Evolutionary conservation across 2,329 filamentous ascomycete genomes (phyloP).

Genomic region (Lizonia empirigonia): DNA sequence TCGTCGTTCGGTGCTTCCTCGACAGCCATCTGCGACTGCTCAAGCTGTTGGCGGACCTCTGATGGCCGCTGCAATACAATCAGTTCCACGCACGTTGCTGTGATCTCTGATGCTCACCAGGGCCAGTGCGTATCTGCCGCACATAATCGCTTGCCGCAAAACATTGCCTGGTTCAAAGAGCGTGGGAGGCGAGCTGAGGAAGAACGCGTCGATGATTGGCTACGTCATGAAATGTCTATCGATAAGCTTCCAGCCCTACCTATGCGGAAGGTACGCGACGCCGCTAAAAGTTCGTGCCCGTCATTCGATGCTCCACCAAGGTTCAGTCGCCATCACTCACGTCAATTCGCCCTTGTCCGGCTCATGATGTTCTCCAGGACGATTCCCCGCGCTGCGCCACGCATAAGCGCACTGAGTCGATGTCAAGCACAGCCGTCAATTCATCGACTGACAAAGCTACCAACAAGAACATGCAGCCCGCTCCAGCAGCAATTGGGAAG

Average conservation of each 20-base stretch:
- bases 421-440: conserved; percentile 33
- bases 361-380: conserved; percentile 47
- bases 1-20: conserved; percentile 75
- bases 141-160: conserved; percentile 58
- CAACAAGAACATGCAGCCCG: conserved; percentile 33
- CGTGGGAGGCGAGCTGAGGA: conserved; percentile 18
- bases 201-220: conserved; percentile 34
- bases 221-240: conserved; percentile 38
- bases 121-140: conserved; percentile 69
- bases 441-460: conserved; percentile 27
- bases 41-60: conserved; percentile 74
- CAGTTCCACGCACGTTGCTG: too few relatives aligned
- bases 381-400: conserved; percentile 33
- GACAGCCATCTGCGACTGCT: conserved; percentile 75
- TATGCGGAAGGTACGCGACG: conserved; percentile 34
- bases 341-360: conserved; percentile 22
- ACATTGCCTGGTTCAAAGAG: conserved; percentile 21
- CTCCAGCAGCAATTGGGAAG: conserved; percentile 33
- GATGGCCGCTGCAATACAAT: conserved; percentile 69
- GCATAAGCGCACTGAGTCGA: conserved; percentile 28
- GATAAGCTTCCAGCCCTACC: conserved; percentile 36
- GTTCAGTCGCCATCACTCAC: conserved; percentile 15
- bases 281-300: conserved; percentile 35
- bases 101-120: conserved; percentile 63
- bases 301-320: conserved; percentile 28